A percentile compares a stretch with the other conserved stretches of the same genome.
Evolutionary conservation across 345 rosid genomes (phyloP).

Genomic region (Bruguiera gymnorhiza): DNA sequence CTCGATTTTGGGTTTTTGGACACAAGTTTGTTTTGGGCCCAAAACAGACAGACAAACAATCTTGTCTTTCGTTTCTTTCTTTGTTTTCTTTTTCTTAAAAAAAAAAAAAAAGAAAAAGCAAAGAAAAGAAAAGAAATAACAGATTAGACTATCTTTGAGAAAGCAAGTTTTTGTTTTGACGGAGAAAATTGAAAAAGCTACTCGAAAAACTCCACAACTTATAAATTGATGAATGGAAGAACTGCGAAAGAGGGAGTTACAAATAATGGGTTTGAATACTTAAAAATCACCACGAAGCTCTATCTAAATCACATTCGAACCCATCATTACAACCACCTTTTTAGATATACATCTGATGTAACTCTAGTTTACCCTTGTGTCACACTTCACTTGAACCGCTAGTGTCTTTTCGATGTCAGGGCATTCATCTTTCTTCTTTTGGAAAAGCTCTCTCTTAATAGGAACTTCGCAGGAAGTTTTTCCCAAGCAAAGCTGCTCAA

Average conservation of each 20-base stretch:
- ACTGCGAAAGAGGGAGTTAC: background rate
- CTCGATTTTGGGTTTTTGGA: no score
- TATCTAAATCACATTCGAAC: background rate
- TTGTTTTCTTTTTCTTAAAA: no score
- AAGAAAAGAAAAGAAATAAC: no score
- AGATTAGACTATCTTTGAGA: no score
- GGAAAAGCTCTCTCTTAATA: slow-evolving; percentile 35
- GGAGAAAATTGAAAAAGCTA: no score
- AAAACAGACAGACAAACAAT: no score
- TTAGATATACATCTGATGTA: background rate
- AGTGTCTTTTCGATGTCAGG: slow-evolving; percentile 43
- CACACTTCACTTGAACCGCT: slow-evolving; percentile 71
- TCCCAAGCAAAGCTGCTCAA: slow-evolving; percentile 58
- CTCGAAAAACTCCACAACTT: no score
- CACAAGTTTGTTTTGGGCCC: no score
- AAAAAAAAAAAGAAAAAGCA: no score
- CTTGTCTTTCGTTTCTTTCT: no score
- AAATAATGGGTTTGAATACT: background rate
- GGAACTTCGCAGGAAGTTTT: slow-evolving; percentile 53
- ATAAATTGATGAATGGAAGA: background rate
- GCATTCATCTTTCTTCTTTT: slow-evolving; percentile 41
- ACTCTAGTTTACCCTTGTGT: slow-evolving; percentile 5
- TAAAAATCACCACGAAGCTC: no score
- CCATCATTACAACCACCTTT: background rate
- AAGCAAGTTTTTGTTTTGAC: no score